phyloP scores from a whole-genome alignment of 345 rosid genomes.

The Dipteronia sinensis region DNA sequence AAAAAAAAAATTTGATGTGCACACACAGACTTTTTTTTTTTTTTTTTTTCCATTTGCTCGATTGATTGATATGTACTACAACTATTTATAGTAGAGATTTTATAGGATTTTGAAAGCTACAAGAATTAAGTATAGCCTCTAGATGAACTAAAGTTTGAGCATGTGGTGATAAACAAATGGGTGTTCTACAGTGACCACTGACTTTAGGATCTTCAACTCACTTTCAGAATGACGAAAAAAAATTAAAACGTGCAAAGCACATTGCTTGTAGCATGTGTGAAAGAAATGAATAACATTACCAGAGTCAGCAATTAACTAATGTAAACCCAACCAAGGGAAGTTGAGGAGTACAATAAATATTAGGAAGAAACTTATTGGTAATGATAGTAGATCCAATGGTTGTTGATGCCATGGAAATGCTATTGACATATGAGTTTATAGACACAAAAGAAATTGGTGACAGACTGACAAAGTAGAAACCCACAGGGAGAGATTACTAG shows the following conservation, averaged over 20 bases:
- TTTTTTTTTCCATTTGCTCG: not conserved
- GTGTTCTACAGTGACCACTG: not conserved
- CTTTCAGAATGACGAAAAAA: not conserved
- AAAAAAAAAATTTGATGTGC: not conserved
- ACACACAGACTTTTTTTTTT: not conserved
- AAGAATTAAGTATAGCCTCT: not conserved
- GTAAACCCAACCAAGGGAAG: too few relatives aligned
- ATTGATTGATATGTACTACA: not conserved
- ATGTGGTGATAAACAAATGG: constrained; percentile 1
- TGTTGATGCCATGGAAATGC: not conserved
- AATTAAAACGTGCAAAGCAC: not conserved
- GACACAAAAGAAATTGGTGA: not conserved
- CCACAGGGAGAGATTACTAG: not conserved
- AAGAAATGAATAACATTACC: not conserved
- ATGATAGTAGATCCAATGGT: not conserved
- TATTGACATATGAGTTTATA: not conserved
- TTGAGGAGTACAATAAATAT: too few relatives aligned
- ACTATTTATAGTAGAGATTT: not conserved
- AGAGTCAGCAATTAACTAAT: not conserved
- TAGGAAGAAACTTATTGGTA: not conserved
- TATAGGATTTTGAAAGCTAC: not conserved
- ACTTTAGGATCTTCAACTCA: not conserved
- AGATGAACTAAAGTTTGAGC: not conserved
- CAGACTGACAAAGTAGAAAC: not conserved
- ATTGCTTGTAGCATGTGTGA: not conserved